A percentile compares a stretch with the other conserved stretches of the same genome.
These are phyloP conservation scores for Aspergillus haitiensis DNA, from an alignment of 495 filamentous ascomycete species.

Conservation along the genomic window DNA sequence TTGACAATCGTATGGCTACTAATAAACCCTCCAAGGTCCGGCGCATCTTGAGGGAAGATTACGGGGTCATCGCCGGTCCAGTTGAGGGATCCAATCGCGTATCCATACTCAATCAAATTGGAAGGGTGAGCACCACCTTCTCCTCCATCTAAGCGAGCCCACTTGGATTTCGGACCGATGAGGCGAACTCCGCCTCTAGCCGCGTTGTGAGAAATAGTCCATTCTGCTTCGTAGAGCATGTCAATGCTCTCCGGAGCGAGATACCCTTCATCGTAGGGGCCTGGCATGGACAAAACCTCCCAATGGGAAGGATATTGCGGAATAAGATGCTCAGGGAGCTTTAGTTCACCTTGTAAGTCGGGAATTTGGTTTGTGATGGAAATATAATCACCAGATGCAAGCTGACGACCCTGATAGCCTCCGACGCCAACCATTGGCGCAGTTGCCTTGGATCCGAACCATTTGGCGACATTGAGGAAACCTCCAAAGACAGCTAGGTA, in stretches of 20 bases:
- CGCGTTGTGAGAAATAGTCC: constrained; percentile 61
- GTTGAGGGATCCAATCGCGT: constrained; percentile 54
- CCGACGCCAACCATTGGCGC: constrained; percentile 56
- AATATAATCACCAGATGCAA: constrained; percentile 55
- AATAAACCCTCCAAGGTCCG: constrained; percentile 61
- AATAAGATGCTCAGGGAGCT: constrained; percentile 40
- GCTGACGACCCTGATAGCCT: constrained; percentile 57
- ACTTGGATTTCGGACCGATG: constrained; percentile 55
- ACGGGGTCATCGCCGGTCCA: constrained; percentile 60
- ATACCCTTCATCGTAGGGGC: constrained; percentile 58
- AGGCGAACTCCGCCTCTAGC: constrained; percentile 58
- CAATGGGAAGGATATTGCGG: constrained; percentile 46
- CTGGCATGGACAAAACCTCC: constrained; percentile 55
- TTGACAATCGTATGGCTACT: constrained; percentile 54
- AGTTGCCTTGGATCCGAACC: constrained; percentile 60
- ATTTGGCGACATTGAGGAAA: constrained; percentile 53
- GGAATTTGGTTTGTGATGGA: constrained; percentile 35
- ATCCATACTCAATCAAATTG: constrained; percentile 61
- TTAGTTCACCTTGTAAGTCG: constrained; percentile 25
- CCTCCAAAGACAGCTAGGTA: constrained; percentile 63
- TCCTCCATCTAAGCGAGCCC: constrained; percentile 57
- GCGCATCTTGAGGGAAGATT: constrained; percentile 58
- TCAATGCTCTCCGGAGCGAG: constrained; percentile 51
- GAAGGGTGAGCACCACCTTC: constrained; percentile 61
- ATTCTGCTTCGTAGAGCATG: constrained; percentile 56